Percentiles rank a stretch among this genome's conserved stretches.
phyloP scores from a whole-genome alignment of 495 filamentous ascomycete species.

The Massariosphaeria phaeospora region DNA sequence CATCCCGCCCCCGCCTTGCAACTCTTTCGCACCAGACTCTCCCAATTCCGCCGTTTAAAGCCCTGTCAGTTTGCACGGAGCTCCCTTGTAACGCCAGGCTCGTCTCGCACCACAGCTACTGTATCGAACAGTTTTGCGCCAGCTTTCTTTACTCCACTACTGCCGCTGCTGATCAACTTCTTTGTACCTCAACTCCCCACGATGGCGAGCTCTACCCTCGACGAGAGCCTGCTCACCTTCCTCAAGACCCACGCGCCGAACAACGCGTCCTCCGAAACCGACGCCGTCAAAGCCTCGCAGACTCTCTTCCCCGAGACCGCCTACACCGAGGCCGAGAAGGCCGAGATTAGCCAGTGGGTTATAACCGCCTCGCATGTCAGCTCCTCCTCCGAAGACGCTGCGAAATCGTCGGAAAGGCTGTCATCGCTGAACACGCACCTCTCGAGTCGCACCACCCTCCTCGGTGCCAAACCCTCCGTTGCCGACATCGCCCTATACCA shows the following conservation, averaged over 20 bases:
- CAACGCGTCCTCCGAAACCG: conserved; percentile 46
- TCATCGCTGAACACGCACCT: conserved; percentile 78
- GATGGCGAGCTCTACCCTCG: conserved; percentile 51
- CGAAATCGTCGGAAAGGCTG: conserved; percentile 54
- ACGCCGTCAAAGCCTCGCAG: conserved; percentile 50
- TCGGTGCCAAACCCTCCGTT: conserved; percentile 84
- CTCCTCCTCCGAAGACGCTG: conserved; percentile 51
- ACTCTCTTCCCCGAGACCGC: conserved; percentile 61
- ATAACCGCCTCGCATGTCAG: conserved; percentile 66
- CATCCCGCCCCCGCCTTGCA: neutral
- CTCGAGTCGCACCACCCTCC: conserved; percentile 78
- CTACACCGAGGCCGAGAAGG: conserved; percentile 71
- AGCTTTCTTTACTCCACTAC: conserved; percentile 5
- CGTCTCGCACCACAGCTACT: neutral
- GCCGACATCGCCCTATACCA: conserved; percentile 86
- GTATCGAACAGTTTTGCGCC: neutral
- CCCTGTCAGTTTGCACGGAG: neutral
- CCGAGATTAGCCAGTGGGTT: conserved; percentile 85
- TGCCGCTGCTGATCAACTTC: conserved; percentile 10
- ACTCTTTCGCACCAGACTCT: conserved; percentile 3
- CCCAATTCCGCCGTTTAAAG: conserved; percentile 4
- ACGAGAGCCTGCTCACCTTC: conserved; percentile 50
- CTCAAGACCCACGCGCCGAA: conserved; percentile 51
- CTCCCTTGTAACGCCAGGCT: neutral
- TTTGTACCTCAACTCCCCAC: conserved; percentile 19